These are phyloP conservation scores for Truncatella angustata DNA, from an alignment of 2,329 filamentous ascomycete genomes.

Conservation along the genomic window DNA sequence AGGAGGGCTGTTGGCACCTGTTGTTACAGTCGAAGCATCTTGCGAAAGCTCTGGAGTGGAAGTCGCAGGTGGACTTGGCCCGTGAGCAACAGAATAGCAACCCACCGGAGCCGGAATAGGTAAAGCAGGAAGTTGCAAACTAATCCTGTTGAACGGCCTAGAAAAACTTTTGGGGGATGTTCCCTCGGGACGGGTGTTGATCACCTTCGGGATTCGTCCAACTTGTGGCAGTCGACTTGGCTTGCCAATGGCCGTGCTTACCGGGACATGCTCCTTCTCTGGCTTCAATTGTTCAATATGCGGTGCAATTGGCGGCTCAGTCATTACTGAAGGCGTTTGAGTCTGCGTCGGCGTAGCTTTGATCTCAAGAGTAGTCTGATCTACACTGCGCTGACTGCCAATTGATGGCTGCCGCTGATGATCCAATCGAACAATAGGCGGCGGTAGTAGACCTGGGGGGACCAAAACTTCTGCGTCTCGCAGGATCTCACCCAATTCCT, in stretches of 20 bases:
- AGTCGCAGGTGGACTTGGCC: constrained; percentile 42
- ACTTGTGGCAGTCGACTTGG: constrained; percentile 75
- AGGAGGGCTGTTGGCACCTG: constrained; percentile 28
- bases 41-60: constrained; percentile 37
- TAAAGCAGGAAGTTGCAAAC: constrained; percentile 39
- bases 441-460: background rate
- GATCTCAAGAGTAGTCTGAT: background rate
- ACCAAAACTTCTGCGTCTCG: constrained; percentile 44
- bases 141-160: constrained; percentile 68
- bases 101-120: constrained; percentile 26
- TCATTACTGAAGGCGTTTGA: background rate
- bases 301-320: background rate
- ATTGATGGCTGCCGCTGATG: constrained; percentile 18
- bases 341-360: background rate
- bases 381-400: background rate
- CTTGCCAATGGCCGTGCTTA: constrained; percentile 21
- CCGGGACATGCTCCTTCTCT: background rate
- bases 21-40: constrained; percentile 34
- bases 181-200: constrained; percentile 65
- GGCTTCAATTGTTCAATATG: constrained; percentile 9
- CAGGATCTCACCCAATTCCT: constrained; percentile 47
- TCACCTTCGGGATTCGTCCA: constrained; percentile 80
- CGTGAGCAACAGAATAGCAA: constrained; percentile 45
- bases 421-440: background rate
- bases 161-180: constrained; percentile 81